Percentiles rank a stretch among this genome's conserved stretches.
These are phyloP conservation scores for Brachypodium distachyon DNA, from an alignment of 202 grass and related monocot genomes.

Conservation along the genomic window DNA sequence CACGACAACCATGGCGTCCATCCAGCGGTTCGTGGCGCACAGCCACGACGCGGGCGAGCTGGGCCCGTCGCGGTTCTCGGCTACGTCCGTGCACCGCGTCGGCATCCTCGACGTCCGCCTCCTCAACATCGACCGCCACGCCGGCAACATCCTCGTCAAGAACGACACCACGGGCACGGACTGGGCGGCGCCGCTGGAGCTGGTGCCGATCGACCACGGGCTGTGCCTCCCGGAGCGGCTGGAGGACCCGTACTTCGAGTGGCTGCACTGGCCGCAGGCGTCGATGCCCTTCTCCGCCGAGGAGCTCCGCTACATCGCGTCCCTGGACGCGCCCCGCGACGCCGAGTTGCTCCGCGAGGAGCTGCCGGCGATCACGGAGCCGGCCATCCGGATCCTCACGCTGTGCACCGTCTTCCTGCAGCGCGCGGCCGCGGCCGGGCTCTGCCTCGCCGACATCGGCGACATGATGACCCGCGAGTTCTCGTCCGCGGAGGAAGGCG, in stretches of 20 bases:
- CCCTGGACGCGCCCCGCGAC: conserved; percentile 68
- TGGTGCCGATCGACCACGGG: conserved; percentile 90
- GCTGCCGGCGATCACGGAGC: conserved; percentile 55
- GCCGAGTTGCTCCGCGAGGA: conserved; percentile 60
- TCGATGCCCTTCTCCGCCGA: conserved; percentile 43
- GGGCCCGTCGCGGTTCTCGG: conserved; percentile 69
- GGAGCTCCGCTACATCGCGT: conserved; percentile 49
- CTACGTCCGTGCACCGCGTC: conserved; percentile 67
- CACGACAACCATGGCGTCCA: conserved; percentile 39
- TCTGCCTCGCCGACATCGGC: conserved; percentile 83
- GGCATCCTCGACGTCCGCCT: conserved; percentile 90
- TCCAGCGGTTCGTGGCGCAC: conserved; percentile 77
- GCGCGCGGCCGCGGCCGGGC: conserved; percentile 47
- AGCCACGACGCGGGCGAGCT: conserved; percentile 81
- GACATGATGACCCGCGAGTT: conserved; percentile 90
- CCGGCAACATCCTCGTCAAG: conserved; percentile 94
- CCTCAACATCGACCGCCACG: conserved; percentile 91
- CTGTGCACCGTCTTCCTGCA: conserved; percentile 84
- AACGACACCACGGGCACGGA: background rate
- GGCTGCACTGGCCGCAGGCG: conserved; percentile 86
- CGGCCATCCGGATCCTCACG: conserved; percentile 52
- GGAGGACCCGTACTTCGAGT: conserved; percentile 90
- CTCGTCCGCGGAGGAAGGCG: conserved; percentile 37
- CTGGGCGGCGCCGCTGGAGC: conserved; percentile 25
- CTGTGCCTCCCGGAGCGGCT: conserved; percentile 86